These are phyloP conservation scores for Suillus americanus DNA, from an alignment of 768 basidiomycete species.

Conservation along the genomic window DNA sequence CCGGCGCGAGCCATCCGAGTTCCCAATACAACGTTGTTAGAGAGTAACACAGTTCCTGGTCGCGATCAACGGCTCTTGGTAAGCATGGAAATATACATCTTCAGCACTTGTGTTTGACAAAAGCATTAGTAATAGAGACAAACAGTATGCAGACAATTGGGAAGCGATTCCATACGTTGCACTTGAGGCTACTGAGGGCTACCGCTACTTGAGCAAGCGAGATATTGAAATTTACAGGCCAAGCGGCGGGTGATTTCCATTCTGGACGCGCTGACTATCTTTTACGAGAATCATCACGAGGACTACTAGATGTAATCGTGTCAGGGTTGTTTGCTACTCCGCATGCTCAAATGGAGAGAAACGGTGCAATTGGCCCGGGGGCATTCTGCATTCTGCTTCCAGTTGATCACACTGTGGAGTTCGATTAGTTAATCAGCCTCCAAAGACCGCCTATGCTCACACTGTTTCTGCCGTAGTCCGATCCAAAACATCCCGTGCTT, in stretches of 20 bases:
- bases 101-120: background rate
- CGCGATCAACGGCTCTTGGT: background rate
- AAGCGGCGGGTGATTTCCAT: background rate
- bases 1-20: background rate
- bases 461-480: background rate
- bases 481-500: background rate
- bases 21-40: background rate
- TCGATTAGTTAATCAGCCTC: background rate
- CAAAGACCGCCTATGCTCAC: background rate
- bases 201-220: background rate
- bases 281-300: conserved; percentile 1
- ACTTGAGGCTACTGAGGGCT: background rate
- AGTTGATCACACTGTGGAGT: background rate
- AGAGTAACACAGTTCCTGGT: background rate
- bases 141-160: background rate
- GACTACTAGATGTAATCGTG: background rate
- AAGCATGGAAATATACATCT: background rate
- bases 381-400: background rate
- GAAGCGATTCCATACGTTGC: background rate
- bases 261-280: background rate
- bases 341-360: background rate
- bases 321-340: background rate
- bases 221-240: background rate
- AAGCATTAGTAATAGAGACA: background rate
- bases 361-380: background rate